A percentile compares a stretch with the other conserved stretches of the same genome.
phyloP scores from a whole-genome alignment of 805 yeast species.

The Candida hispaniensis region DNA sequence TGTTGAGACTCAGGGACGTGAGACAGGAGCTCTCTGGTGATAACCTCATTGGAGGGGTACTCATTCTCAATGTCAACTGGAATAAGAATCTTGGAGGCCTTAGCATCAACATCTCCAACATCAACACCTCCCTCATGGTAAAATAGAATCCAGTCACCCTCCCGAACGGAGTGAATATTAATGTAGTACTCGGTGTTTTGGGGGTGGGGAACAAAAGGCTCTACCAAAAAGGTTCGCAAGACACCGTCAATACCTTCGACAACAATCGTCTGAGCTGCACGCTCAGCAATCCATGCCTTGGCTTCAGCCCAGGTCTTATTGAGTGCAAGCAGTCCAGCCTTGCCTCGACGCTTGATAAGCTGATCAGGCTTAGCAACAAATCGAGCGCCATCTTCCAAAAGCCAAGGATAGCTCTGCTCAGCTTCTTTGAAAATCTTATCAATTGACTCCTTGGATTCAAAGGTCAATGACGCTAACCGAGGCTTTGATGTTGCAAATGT shows the following conservation, averaged over 20 bases:
- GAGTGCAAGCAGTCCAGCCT: constrained; percentile 35
- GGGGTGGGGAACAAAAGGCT: constrained; percentile 40
- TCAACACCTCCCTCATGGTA: constrained; percentile 42
- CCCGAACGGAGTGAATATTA: constrained; percentile 39
- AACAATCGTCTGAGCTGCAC: constrained; percentile 33
- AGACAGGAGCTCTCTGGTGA: constrained; percentile 29
- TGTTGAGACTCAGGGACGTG: constrained; percentile 35
- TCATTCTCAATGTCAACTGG: constrained; percentile 34
- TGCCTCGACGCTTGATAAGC: constrained; percentile 38
- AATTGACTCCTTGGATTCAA: constrained; percentile 27
- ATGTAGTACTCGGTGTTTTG: constrained; percentile 38
- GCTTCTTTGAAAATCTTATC: constrained; percentile 30
- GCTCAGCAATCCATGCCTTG: constrained; percentile 35
- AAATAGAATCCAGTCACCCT: constrained; percentile 39
- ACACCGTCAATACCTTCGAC: constrained; percentile 35
- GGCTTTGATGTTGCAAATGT: constrained; percentile 29
- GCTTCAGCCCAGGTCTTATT: constrained; percentile 37
- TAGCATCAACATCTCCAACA: constrained; percentile 39
- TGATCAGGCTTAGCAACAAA: constrained; percentile 40
- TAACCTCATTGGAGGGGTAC: constrained; percentile 33
- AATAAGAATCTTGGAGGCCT: constrained; percentile 35
- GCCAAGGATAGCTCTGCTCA: constrained; percentile 35
- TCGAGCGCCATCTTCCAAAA: constrained; percentile 29
- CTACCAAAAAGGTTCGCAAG: constrained; percentile 35
- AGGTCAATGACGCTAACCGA: constrained; percentile 31